Conservation (phyloP, 495 filamentous ascomycete genomes). For the Penicillium taxi region DNA sequence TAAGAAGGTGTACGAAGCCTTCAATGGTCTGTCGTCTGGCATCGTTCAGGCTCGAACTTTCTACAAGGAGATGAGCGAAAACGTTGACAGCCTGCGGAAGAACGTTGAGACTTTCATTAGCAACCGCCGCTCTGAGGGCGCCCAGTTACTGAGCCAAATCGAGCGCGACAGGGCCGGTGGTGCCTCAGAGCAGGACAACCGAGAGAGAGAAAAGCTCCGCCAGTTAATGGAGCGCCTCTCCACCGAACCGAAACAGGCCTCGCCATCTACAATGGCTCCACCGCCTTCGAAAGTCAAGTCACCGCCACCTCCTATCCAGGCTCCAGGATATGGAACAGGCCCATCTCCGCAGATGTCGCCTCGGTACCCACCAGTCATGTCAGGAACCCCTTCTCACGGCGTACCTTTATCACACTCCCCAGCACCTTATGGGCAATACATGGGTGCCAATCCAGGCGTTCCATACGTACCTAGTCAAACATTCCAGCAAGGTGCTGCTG, state of each 20-base stretch:
- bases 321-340: conserved; percentile 30
- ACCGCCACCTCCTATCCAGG: conserved; percentile 37
- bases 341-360: conserved; percentile 39
- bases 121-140: conserved; percentile 86
- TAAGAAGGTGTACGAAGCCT: conserved; percentile 86
- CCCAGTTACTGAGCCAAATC: conserved; percentile 79
- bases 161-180: conserved; percentile 65
- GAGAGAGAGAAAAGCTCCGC: conserved; percentile 75
- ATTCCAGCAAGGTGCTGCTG: conserved; percentile 42
- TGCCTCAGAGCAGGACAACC: conserved; percentile 68
- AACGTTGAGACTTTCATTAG: conserved; percentile 96
- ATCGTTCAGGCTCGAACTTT: conserved; percentile 80
- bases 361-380: conserved; percentile 38
- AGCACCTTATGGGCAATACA: conserved; percentile 37
- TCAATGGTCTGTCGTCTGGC: conserved; percentile 81
- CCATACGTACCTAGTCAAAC: conserved; percentile 28
- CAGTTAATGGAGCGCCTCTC: conserved; percentile 95
- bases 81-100: conserved; percentile 87
- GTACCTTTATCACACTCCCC: conserved; percentile 33
- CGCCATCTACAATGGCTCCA: conserved; percentile 35
- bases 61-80: conserved; percentile 93
- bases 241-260: conserved; percentile 52
- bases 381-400: conserved; percentile 20
- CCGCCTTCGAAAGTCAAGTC: conserved; percentile 31
- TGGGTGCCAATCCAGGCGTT: conserved; percentile 18